Evolutionary conservation across 805 yeast genomes (phyloP), one percentile per base, ranked within the genome.

Genomic region (Metschnikowia amazonensis): DNA sequence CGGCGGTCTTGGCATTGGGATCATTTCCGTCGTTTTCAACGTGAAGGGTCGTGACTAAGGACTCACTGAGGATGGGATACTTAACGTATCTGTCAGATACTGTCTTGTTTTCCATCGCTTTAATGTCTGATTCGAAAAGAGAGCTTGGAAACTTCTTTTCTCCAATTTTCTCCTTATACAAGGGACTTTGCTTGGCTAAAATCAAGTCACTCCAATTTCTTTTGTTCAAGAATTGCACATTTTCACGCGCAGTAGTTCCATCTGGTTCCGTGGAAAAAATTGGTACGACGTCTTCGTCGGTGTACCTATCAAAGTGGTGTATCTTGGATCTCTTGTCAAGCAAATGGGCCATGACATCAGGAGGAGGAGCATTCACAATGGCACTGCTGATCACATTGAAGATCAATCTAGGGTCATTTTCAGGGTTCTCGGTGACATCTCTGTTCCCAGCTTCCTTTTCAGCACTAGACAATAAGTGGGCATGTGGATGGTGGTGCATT

Each of bases 281-380:
- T 1, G 86, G 85, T n/a, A 89, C 79, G 60, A 86, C 76, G 56
- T 89, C 94, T 62, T 92, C 97, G 52, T 81, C 86, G 3, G 90
- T 82, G 31, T 72, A 62, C 33, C 57, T 63, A 58, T 78, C 85
- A 54, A 82, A 84, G 50, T 76, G 82, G 64, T 90, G 97, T 18
- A 79, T 68, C 44, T 74, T 75, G 11, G 86, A 75, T 55, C 96
- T 72, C 55, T 74, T 80, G 63, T 85, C 76, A 53, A 92, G 68
- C 51, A 92, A 69, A 5, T 69, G 66, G 0, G 95, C 94, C 85
- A 92, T 86, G 5, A 83, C 82, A 60, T 81, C 79, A 1, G 97
- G 96, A 2, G 98, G 98, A 10, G 99, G 96, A 0, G 94, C 81
- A 63, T 92, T 92, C 24, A 85, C 81, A 47, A 92, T 89, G 2